Base-by-base conservation (phyloP, 257 asterid genomes). In the Coffea canephora region DNA sequence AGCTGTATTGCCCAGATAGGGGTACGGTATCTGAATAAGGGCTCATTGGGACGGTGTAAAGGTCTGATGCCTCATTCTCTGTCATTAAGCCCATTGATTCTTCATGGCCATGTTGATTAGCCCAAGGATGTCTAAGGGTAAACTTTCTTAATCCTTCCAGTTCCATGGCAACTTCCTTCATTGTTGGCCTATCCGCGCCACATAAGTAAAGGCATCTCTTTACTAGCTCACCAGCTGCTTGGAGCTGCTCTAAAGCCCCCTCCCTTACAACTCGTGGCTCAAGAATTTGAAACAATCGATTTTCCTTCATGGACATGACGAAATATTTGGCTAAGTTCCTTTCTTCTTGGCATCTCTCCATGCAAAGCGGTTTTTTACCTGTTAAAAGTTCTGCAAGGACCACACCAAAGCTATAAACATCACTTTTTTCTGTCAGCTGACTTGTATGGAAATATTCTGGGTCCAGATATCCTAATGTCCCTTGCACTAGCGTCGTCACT, bases 361-460 rank as follows among this genome's bases (percentile, higher is more conserved):
- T 78, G 19, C 87, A 90, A 8, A 94, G 85, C 0, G 96, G 94
- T 74, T 81, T 92, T 16, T 84, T 82, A n/a, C 96, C 93, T 0
- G 96, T 94, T 61, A 91, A 10, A 4, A 94, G 96, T 64, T 94
- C 95, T 0, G 91, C 84, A 34, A 94, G 88, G 7, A 94, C 94
- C 0, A 94, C 96, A 5, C 98, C 95, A 2, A 94, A 92, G 45
- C 98, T 90, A 55, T 92, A 94, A 0, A 94, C 97, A 5, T 92
- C 98, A 31, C 97, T 94, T 77, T 94, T 94, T 4, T 87, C 96
- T 0, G 97, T 94, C 27, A 94, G 16, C 13, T 84, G 88, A 71
- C 98, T 89, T 1, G 94, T 80, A n/a, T 87, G 89, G 78, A 92
- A 92, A 67, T 94, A 94, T 62, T 91, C 98, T 0, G 96, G 97